These are phyloP conservation scores for Tolypocladium endophyticum DNA, from an alignment of 2,329 filamentous ascomycete genomes.

Conservation along the genomic window DNA sequence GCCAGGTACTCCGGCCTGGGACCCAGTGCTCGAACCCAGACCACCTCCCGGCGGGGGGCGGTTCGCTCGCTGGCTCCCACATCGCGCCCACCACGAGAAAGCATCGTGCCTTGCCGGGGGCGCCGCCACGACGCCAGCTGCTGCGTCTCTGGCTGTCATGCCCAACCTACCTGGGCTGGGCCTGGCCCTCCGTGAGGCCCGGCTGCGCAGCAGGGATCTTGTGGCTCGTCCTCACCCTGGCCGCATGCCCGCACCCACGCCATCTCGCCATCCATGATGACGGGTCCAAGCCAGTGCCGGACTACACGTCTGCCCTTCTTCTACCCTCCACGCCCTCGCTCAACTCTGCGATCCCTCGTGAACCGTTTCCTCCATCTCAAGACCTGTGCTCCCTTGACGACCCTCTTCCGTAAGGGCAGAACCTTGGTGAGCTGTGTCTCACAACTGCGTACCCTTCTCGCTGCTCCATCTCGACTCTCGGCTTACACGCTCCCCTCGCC, in stretches of 20 bases:
- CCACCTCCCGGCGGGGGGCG: background rate
- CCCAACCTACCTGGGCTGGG: too few species aligned
- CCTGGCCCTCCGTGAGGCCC: background rate
- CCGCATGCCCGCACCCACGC: constrained; percentile 10
- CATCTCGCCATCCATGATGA: constrained; percentile 8
- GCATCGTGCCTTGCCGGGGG: background rate
- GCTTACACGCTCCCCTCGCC: constrained; percentile 9
- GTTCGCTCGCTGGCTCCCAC: background rate
- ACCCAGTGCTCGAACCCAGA: too few species aligned
- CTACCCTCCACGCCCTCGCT: constrained; percentile 22
- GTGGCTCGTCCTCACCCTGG: constrained; percentile 9
- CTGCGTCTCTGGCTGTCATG: background rate
- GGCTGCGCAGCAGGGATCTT: constrained; percentile 3
- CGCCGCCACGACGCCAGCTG: background rate
- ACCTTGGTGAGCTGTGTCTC: constrained; percentile 20
- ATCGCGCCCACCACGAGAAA: background rate
- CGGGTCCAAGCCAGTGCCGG: constrained; percentile 7
- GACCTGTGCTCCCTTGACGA: constrained; percentile 18
- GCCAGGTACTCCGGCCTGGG: background rate
- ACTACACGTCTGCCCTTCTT: constrained; percentile 22
- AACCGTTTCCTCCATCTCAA: constrained; percentile 12
- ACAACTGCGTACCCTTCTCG: constrained; percentile 20
- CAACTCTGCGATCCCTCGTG: constrained; percentile 7
- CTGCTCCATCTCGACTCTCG: constrained; percentile 11
- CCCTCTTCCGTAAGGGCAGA: constrained; percentile 23